A percentile compares a stretch with the other conserved stretches of the same genome.
These are phyloP conservation scores for Psilocybe sp. DNA, from an alignment of 768 basidiomycete species.

Conservation along the genomic window DNA sequence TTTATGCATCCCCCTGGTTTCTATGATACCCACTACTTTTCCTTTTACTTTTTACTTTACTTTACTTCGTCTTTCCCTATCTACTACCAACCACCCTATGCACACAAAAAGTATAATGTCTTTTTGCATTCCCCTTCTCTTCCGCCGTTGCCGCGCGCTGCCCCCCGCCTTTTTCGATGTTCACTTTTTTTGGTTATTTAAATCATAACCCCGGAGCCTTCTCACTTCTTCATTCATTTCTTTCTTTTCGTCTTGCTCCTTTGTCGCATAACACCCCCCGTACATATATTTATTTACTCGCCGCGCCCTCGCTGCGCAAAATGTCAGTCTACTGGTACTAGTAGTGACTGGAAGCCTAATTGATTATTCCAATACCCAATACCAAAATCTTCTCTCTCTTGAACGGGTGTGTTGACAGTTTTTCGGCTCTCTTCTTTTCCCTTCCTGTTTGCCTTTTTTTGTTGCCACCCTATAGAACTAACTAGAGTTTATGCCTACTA, in stretches of 20 bases:
- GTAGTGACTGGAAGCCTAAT: too few relatives aligned
- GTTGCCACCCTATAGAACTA: not conserved
- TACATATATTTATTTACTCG: too few relatives aligned
- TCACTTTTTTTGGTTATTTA: too few relatives aligned
- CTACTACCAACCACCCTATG: not conserved
- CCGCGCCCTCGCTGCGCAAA: too few relatives aligned
- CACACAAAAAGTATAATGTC: not conserved
- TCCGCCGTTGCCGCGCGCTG: not conserved
- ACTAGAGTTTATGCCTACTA: not conserved
- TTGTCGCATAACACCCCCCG: too few relatives aligned
- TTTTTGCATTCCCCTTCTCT: not conserved
- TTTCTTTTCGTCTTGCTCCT: too few relatives aligned
- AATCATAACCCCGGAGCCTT: too few relatives aligned
- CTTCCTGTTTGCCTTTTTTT: not conserved
- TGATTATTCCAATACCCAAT: not conserved
- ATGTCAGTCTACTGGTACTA: too few relatives aligned
- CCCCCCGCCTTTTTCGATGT: not conserved
- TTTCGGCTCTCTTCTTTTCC: not conserved
- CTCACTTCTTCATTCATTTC: too few relatives aligned
- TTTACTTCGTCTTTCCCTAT: not conserved
- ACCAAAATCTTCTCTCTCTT: not conserved
- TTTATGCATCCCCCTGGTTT: slow-evolving; percentile 1
- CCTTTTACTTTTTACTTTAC: not conserved
- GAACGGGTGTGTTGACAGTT: too few relatives aligned
- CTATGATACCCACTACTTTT: slow-evolving; percentile 1